Evolutionary conservation across 306 rosid genomes (phyloP), one percentile per base, ranked within the genome.

Genomic region (Rubus parviflorus): DNA sequence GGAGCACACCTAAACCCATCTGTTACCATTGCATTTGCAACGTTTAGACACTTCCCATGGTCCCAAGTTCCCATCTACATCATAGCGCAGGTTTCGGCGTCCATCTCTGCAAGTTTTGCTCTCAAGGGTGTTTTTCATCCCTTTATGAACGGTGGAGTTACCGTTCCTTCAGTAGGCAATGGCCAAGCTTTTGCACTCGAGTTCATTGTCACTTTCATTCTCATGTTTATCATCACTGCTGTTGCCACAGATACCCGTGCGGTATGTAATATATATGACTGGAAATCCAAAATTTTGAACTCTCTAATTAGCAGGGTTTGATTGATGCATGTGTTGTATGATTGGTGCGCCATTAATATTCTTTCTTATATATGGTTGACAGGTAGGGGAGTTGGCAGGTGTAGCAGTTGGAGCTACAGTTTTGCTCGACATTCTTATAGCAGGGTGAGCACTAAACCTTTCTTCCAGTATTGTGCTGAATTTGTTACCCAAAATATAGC

Each of bases 1-100:
- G 86, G 90, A 8, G 94, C 87, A 8, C 91, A 89, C 77, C 79
- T 91, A 2, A 91, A 89, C 75, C 94, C 91, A 6, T 83, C 91
- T 0, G 85, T 89, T 16, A 89, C 92, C 37, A 57, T 89, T 11
- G 85, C 92, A 30, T 88, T 81, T 10, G 89, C 86, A 7, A 25
- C 81, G 17, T 62, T 87, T 52, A 74, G 81, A 23, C 78, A 82
- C 54, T 63, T 86, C 80, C 66, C 78, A 0, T 83, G 81, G 89
- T 19, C 9, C 2, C 76, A 88, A 68, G 90, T 86, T 4, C 88
- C 84, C 1, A 49, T 81, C 0, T 90, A 92, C 77, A 71, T 88
- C 14, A 14, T 48, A 9, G 90, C 80, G 35, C 93, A 92, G 49
- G 64, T 77, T 76, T 80, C 42, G 3, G 85, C 80, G 0, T 83